Evolutionary conservation across 352 stramenopile species (phyloP).

Genomic region (Achlya hypogyna): DNA sequence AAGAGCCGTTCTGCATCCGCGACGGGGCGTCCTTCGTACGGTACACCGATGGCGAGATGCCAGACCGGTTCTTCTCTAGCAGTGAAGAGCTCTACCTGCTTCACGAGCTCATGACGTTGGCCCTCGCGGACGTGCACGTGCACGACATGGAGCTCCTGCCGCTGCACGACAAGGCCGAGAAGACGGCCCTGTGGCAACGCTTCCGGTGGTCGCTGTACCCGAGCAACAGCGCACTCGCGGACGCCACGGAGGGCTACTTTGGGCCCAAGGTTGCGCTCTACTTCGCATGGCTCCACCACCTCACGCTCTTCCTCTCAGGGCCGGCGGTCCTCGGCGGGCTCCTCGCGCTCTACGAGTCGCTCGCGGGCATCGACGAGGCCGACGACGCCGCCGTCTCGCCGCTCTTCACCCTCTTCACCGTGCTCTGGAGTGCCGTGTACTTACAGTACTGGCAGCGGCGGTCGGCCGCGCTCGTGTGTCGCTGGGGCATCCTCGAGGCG

Average conservation of each 20-base stretch:
- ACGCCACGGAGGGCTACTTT: slow-evolving; percentile 17
- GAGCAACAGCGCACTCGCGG: background rate
- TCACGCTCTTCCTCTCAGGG: slow-evolving; percentile 31
- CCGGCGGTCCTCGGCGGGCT: slow-evolving; percentile 29
- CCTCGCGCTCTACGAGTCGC: slow-evolving; percentile 25
- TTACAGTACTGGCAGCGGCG: slow-evolving; percentile 41
- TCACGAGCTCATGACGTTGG: background rate
- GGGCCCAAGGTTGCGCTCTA: slow-evolving; percentile 32
- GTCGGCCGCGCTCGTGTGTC: slow-evolving; percentile 28
- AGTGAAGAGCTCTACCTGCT: slow-evolving; percentile 17
- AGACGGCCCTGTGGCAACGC: slow-evolving; percentile 3
- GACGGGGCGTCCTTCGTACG: background rate
- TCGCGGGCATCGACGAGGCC: slow-evolving; percentile 27
- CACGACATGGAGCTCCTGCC: background rate
- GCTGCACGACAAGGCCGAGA: slow-evolving; percentile 3
- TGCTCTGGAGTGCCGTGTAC: slow-evolving; percentile 47
- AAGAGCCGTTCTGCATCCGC: slow-evolving; percentile 5
- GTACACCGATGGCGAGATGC: slow-evolving; percentile 2
- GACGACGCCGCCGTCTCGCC: slow-evolving; percentile 46
- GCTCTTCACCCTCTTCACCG: slow-evolving; percentile 41
- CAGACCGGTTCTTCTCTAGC: slow-evolving; percentile 7
- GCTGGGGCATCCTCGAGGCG: slow-evolving; percentile 31
- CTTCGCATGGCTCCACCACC: slow-evolving; percentile 56
- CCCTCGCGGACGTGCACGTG: background rate
- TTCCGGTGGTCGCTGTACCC: slow-evolving; percentile 18